Base-by-base conservation (phyloP, 2,329 filamentous ascomycete genomes). In the Colletotrichum spaethianum region DNA sequence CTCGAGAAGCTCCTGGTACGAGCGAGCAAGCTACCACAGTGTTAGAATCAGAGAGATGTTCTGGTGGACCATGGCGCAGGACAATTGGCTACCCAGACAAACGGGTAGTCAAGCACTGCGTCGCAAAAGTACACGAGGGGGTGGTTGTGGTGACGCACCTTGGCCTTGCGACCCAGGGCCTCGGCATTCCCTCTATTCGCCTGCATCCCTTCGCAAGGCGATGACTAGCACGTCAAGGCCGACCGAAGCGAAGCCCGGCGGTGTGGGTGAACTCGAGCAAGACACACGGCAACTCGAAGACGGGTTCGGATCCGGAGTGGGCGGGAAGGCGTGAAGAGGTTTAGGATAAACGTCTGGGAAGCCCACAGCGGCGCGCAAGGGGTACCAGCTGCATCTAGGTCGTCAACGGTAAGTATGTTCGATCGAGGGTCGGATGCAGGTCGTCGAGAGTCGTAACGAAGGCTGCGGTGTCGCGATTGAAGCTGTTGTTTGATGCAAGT, bases 1-100 rank as follows among this genome's bases (percentile, higher is more conserved):
- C 94, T 97, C 93, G 79, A 99, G 91, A 79, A 99, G 90, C 85
- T 97, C 93, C 86, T 97, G 94, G 86, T 99, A 99, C 77, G 96
- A 98, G 83, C 93, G 94, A 82, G 95, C 94, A 87, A 99, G 95
- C 95, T 98, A 62, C 59, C 61, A 23, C 20, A 38, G 4, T 23
- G 20, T 55, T 23, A 50, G 62, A 57, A 50, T 26, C 23, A 62
- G 14, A n/a, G 3, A 12, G 20, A 38, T 12, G 8, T 8, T 38
- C 11, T 53, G 26, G 23, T 42, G 56, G 18, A 42, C 9, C 18
- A 28, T n/a, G 28, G 16, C n/a, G 52, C 48, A 56, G 33, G 28
- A 38, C 26, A 18, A 71, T 68, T 52, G 68, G 31, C n/a, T 1
- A 50, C 42, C 23, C 36, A 26, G 26, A 48, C 33, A 62, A 46